Percentiles rank a stretch among this genome's conserved stretches.
phyloP scores from a whole-genome alignment of 352 stramenopile species.

The Plasmopara halstedii region DNA sequence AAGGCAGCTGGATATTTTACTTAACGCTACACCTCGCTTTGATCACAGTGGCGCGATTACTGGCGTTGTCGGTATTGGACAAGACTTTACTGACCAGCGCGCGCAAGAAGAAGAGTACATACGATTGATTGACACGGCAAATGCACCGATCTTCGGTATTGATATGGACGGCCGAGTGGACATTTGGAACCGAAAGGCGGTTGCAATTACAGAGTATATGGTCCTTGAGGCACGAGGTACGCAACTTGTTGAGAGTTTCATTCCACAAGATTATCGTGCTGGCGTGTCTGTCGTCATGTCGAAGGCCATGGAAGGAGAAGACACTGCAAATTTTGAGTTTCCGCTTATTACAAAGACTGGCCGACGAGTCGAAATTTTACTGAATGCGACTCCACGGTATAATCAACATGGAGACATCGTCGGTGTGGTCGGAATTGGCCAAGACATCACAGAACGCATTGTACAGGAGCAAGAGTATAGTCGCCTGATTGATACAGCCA shows the following conservation, averaged over 20 bases:
- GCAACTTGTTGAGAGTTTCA: slow-evolving; percentile 87
- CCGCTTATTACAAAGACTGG: slow-evolving; percentile 79
- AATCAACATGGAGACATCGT: slow-evolving; percentile 76
- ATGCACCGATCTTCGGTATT: slow-evolving; percentile 87
- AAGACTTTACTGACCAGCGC: slow-evolving; percentile 76
- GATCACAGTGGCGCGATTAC: slow-evolving; percentile 66
- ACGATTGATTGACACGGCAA: slow-evolving; percentile 84
- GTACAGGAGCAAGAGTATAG: slow-evolving; percentile 86
- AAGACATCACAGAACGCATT: slow-evolving; percentile 76
- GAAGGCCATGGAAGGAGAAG: slow-evolving; percentile 50
- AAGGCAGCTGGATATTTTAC: slow-evolving; percentile 60
- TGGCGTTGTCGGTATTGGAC: slow-evolving; percentile 69
- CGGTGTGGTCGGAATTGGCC: slow-evolving; percentile 73
- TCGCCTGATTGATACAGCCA: slow-evolving; percentile 82
- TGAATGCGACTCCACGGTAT: slow-evolving; percentile 78
- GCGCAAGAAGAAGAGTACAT: slow-evolving; percentile 85
- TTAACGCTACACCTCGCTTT: slow-evolving; percentile 73
- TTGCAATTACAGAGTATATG: slow-evolving; percentile 86
- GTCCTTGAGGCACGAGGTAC: slow-evolving; percentile 83
- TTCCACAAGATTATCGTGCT: slow-evolving; percentile 60
- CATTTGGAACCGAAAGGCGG: slow-evolving; percentile 89
- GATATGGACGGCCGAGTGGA: slow-evolving; percentile 77
- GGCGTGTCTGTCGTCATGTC: slow-evolving; percentile 55
- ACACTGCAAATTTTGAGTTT: slow-evolving; percentile 84
- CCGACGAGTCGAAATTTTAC: slow-evolving; percentile 66